phyloP scores from a whole-genome alignment of 441 rosid genomes.

The Theobroma grandiflorum region DNA sequence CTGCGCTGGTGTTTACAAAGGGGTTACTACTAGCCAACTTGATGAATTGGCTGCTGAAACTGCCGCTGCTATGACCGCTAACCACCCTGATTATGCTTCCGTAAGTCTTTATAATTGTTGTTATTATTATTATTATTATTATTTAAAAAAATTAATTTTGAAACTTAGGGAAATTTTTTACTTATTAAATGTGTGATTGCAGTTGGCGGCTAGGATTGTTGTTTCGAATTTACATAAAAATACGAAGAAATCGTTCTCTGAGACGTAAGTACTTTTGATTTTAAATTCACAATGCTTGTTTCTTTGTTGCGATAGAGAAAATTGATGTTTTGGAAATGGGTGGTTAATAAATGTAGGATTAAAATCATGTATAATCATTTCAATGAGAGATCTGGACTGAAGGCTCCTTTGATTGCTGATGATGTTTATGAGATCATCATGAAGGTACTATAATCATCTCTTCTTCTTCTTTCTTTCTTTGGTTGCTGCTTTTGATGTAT shows the following conservation, averaged over 20 bases:
- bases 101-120: slow-evolving; percentile 47
- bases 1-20: slow-evolving; percentile 95
- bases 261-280: slow-evolving; percentile 63
- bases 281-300: background rate
- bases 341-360: slow-evolving; percentile 52
- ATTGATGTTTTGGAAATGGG: slow-evolving; percentile 11
- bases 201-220: slow-evolving; percentile 94
- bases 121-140: background rate
- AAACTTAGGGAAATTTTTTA: background rate
- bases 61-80: slow-evolving; percentile 94
- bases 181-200: slow-evolving; percentile 32
- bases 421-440: slow-evolving; percentile 84
- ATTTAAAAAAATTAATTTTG: background rate
- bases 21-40: slow-evolving; percentile 94
- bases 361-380: slow-evolving; percentile 80
- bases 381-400: slow-evolving; percentile 69
- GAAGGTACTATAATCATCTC: slow-evolving; percentile 53
- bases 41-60: slow-evolving; percentile 99
- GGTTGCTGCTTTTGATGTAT: background rate
- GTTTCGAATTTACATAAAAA: slow-evolving; percentile 94
- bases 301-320: background rate
- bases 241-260: slow-evolving; percentile 83
- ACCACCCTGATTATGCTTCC: slow-evolving; percentile 93
- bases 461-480: background rate
- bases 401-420: slow-evolving; percentile 85